Evolutionary conservation across 495 filamentous ascomycete species (phyloP).

Genomic region (Jackrogersella minutella): DNA sequence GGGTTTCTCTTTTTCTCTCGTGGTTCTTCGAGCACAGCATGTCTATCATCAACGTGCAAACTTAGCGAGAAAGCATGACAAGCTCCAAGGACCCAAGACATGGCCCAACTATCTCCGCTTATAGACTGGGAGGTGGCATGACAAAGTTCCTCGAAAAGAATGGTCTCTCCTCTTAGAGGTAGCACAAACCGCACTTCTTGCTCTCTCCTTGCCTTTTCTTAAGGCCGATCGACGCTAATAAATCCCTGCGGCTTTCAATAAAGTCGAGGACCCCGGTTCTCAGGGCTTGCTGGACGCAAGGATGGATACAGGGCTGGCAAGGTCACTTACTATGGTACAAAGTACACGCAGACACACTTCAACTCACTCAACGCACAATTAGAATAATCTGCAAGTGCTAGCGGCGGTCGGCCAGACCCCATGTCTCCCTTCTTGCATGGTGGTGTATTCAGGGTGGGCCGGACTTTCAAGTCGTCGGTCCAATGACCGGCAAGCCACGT

Average conservation of each 20-base stretch:
- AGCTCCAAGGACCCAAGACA: constrained; percentile 34
- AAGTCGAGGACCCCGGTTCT: constrained; percentile 29
- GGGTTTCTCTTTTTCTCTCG: constrained; percentile 34
- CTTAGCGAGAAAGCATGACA: constrained; percentile 16
- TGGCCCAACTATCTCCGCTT: constrained; percentile 20
- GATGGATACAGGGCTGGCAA: constrained; percentile 45
- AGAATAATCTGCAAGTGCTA: constrained; percentile 42
- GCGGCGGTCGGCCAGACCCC: constrained; percentile 34
- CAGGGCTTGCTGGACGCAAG: constrained; percentile 40
- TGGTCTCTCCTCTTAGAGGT: constrained; percentile 22
- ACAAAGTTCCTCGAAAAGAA: constrained; percentile 29
- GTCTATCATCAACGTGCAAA: constrained; percentile 40
- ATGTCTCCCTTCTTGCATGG: constrained; percentile 21
- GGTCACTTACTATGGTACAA: constrained; percentile 22
- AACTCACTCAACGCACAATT: constrained; percentile 20
- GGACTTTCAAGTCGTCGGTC: constrained; percentile 29
- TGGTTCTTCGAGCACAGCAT: constrained; percentile 32
- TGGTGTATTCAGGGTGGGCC: constrained; percentile 39
- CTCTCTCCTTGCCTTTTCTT: constrained; percentile 20
- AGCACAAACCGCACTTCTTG: constrained; percentile 27
- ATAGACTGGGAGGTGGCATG: constrained; percentile 25
- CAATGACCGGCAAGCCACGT: constrained; percentile 34
- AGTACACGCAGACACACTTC: neutral
- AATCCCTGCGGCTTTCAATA: constrained; percentile 44
- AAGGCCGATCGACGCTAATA: constrained; percentile 40